Conservation (phyloP, 2,329 filamentous ascomycete genomes). For the Xylaria sp. region DNA sequence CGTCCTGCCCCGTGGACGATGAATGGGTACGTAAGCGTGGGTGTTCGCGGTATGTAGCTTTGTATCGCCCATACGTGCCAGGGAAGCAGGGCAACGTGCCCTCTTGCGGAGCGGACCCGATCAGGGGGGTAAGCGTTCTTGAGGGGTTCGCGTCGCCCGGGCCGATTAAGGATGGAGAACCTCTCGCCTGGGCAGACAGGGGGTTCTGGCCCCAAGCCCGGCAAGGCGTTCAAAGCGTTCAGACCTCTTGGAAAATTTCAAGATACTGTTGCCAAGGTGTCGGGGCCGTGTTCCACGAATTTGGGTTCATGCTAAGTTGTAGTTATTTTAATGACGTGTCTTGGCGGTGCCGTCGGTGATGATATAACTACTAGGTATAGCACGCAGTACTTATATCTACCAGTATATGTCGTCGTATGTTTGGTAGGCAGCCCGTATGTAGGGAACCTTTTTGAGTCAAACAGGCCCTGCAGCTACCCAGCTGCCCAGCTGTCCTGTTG, state of each 20-base stretch:
- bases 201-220: neutral
- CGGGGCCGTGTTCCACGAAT: neutral
- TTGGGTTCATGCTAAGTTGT: neutral
- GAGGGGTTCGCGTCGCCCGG: slow-evolving; percentile 22
- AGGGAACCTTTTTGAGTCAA: no score
- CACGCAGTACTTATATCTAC: no score
- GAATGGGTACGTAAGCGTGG: neutral
- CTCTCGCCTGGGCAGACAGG: neutral
- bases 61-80: slow-evolving; percentile 6
- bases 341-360: no score
- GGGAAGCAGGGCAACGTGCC: slow-evolving; percentile 16
- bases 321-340: no score
- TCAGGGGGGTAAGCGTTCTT: slow-evolving; percentile 11
- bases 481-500: no score
- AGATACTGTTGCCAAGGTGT: neutral
- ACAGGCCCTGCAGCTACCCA: no score
- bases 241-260: neutral
- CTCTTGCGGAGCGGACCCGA: slow-evolving; percentile 21
- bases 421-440: no score
- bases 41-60: neutral
- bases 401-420: no score
- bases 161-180: slow-evolving; percentile 21
- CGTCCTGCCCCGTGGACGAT: no score
- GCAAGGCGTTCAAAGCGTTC: neutral
- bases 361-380: no score